phyloP scores from a whole-genome alignment of 139 green algal species.

The Chlorella sp. region DNA sequence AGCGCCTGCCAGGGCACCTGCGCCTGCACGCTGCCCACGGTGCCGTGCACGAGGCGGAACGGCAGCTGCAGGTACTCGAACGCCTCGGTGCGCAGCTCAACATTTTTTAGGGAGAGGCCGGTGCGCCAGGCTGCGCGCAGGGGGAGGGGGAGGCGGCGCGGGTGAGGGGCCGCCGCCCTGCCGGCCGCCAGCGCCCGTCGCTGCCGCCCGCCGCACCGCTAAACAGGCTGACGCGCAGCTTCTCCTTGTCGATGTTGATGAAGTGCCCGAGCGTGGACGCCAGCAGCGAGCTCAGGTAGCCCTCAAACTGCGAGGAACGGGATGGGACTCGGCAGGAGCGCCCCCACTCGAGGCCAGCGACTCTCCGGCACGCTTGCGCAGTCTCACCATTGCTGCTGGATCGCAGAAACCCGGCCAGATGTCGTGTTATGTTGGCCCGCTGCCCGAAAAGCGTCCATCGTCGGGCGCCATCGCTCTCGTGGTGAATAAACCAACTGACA shows the following conservation, averaged over 20 bases:
- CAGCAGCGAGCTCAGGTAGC: slow-evolving; percentile 47
- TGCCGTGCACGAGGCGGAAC: slow-evolving; percentile 38
- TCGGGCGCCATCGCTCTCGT: too few relatives aligned
- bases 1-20: slow-evolving; percentile 50
- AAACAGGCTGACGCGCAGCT: slow-evolving; percentile 57
- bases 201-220: slow-evolving; percentile 29
- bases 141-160: background rate
- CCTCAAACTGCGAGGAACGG: too few relatives aligned
- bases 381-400: too few relatives aligned
- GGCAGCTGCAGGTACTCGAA: slow-evolving; percentile 61
- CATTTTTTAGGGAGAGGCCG: slow-evolving; percentile 54
- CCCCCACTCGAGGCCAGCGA: too few relatives aligned
- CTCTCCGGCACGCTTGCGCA: too few relatives aligned
- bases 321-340: too few relatives aligned
- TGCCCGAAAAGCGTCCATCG: too few relatives aligned
- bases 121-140: slow-evolving; percentile 49
- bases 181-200: background rate
- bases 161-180: background rate
- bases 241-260: slow-evolving; percentile 55
- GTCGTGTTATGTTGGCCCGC: too few relatives aligned
- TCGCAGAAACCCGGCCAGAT: too few relatives aligned
- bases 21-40: slow-evolving; percentile 44
- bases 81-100: slow-evolving; percentile 50
- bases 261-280: slow-evolving; percentile 56
- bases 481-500: too few relatives aligned